These are phyloP conservation scores for Xylaria sp. DNA, from an alignment of 2,329 filamentous ascomycete genomes.

Conservation along the genomic window DNA sequence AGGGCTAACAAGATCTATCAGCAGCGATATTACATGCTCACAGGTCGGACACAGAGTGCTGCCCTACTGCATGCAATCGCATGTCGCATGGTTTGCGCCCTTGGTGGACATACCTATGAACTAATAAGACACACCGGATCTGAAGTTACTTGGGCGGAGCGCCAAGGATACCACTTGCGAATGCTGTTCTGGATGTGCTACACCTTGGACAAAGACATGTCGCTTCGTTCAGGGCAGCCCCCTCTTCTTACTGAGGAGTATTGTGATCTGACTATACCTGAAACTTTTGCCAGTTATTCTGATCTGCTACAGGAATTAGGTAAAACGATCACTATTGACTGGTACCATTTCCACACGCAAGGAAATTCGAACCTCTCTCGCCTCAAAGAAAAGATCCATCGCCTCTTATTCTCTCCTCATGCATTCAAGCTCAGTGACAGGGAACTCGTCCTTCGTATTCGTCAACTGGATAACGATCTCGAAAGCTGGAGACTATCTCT, in stretches of 20 bases:
- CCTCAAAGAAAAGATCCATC: not conserved
- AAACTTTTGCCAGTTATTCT: not conserved
- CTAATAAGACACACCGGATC: not conserved
- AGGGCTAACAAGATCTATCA: not conserved
- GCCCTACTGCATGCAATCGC: not conserved
- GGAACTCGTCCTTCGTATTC: not conserved
- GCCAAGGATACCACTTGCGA: not conserved
- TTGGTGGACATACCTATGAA: not conserved
- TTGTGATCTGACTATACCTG: constrained; percentile 17
- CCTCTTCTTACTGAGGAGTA: constrained; percentile 25
- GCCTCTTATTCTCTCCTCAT: not conserved
- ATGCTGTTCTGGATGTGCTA: not conserved
- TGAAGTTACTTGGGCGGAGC: not conserved
- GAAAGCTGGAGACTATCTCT: not conserved
- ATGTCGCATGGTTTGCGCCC: not conserved
- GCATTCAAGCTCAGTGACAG: not conserved
- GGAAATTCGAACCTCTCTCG: not conserved
- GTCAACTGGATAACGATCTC: not conserved
- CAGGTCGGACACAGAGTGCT: not conserved
- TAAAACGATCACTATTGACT: not conserved
- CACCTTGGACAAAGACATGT: constrained; percentile 21
- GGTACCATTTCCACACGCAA: not conserved
- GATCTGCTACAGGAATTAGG: not conserved
- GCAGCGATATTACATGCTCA: not conserved
- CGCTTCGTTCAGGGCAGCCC: constrained; percentile 19